These are phyloP conservation scores for Cercophora newfieldiana DNA, from an alignment of 495 filamentous ascomycete genomes.

Conservation along the genomic window DNA sequence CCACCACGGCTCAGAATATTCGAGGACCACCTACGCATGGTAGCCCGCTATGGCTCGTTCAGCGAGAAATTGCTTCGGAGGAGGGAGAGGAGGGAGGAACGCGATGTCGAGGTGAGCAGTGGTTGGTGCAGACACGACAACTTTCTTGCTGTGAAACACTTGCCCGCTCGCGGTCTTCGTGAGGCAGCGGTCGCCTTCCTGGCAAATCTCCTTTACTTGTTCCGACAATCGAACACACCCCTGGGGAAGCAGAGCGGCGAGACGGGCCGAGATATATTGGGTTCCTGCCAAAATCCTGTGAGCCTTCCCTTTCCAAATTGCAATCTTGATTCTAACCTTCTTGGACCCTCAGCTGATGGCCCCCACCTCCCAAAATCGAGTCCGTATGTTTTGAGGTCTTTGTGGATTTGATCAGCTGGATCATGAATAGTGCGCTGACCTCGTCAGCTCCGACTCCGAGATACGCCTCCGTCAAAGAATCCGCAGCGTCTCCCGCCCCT, in stretches of 20 bases:
- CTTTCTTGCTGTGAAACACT: constrained; percentile 33
- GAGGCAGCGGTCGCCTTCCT: not conserved
- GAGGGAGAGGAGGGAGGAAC: constrained; percentile 29
- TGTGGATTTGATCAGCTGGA: constrained; percentile 51
- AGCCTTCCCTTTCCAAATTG: not conserved
- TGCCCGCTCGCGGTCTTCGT: constrained; percentile 11
- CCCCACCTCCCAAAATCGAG: constrained; percentile 45
- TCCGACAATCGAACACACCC: constrained; percentile 7
- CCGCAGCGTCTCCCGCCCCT: constrained; percentile 31
- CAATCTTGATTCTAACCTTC: constrained; percentile 25
- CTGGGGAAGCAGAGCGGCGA: constrained; percentile 1
- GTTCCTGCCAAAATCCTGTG: constrained; percentile 7
- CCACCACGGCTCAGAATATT: constrained; percentile 46
- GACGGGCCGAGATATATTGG: not conserved
- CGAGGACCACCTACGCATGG: constrained; percentile 42
- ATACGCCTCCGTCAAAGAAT: constrained; percentile 45
- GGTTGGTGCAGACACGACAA: constrained; percentile 42
- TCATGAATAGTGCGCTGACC: constrained; percentile 47
- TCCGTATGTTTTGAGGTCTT: constrained; percentile 45
- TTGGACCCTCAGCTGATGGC: constrained; percentile 47
- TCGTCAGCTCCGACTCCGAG: constrained; percentile 45
- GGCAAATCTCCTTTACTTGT: constrained; percentile 10
- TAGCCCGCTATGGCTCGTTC: constrained; percentile 34
- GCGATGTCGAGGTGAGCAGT: constrained; percentile 34
- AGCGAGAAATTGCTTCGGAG: constrained; percentile 6